A percentile compares a stretch with the other conserved stretches of the same genome.
These are phyloP conservation scores for Starmerella stigmatis DNA, from an alignment of 805 yeast species.

Conservation along the genomic window DNA sequence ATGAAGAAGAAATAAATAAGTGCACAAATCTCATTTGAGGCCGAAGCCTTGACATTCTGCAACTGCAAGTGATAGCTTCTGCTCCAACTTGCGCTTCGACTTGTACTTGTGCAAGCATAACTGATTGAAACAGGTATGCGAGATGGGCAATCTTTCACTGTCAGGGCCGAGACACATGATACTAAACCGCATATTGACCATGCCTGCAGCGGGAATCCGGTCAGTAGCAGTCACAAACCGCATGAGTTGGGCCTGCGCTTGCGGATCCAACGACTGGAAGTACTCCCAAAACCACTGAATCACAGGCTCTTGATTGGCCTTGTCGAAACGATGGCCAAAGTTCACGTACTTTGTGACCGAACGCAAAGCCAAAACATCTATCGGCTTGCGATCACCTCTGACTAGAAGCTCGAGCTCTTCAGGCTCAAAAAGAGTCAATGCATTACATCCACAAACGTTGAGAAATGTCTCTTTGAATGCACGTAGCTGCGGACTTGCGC, in stretches of 20 bases:
- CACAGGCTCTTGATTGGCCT: conserved; percentile 28
- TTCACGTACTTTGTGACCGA: conserved; percentile 67
- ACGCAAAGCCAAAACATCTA: conserved; percentile 57
- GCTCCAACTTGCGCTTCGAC: conserved; percentile 41
- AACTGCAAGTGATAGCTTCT: conserved; percentile 59
- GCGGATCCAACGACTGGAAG: conserved; percentile 38
- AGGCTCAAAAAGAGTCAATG: conserved; percentile 66
- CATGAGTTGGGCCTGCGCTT: conserved; percentile 52
- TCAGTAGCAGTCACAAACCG: conserved; percentile 84
- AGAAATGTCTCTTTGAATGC: conserved; percentile 63
- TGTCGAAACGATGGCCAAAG: conserved; percentile 38
- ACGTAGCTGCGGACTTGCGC: conserved; percentile 34
- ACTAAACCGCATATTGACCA: conserved; percentile 61
- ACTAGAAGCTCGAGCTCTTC: conserved; percentile 70
- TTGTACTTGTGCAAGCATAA: conserved; percentile 61
- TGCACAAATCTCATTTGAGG: conserved; percentile 35
- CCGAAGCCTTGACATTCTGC: conserved; percentile 83
- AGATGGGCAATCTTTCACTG: conserved; percentile 55
- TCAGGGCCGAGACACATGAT: conserved; percentile 46
- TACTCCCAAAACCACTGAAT: conserved; percentile 85
- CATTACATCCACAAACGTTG: conserved; percentile 68
- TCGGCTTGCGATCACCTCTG: conserved; percentile 62
- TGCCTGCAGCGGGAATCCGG: conserved; percentile 85
- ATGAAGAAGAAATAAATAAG: neutral
- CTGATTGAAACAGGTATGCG: conserved; percentile 95